These are phyloP conservation scores for Fragaria vesca DNA, from an alignment of 306 rosid species.

Conservation along the genomic window DNA sequence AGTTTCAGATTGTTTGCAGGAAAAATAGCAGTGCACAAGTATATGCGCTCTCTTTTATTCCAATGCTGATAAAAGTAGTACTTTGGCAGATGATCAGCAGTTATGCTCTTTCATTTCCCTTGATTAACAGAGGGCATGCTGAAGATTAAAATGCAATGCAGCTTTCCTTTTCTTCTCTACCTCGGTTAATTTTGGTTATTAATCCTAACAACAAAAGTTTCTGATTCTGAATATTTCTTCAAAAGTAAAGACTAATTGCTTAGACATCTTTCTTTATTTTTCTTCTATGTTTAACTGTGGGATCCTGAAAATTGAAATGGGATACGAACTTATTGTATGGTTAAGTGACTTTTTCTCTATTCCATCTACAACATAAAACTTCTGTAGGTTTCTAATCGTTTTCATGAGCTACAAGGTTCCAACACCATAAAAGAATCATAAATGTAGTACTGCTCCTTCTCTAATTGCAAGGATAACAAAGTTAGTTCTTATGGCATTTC, in stretches of 20 bases:
- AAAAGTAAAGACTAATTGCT: neutral
- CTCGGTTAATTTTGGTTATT: neutral
- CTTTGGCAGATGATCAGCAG: neutral
- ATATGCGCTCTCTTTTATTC: neutral
- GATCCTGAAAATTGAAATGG: neutral
- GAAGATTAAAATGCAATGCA: neutral
- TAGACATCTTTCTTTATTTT: neutral
- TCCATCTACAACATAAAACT: neutral
- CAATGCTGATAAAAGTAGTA: neutral
- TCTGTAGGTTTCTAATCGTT: neutral
- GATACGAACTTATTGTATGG: neutral
- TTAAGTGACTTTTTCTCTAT: neutral
- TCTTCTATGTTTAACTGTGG: neutral
- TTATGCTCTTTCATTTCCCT: neutral
- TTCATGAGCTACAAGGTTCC: neutral
- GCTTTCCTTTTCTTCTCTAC: neutral
- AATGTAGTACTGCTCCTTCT: neutral
- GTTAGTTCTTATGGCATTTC: neutral
- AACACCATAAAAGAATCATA: neutral
- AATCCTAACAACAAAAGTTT: neutral
- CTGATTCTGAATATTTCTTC: neutral
- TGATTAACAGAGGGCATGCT: neutral
- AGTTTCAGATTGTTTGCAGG: slow-evolving; percentile 5
- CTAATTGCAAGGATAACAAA: neutral
- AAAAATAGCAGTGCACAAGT: slow-evolving; percentile 1